phyloP scores from a whole-genome alignment of 164 flowering plant genomes.

The Stephania yunnanensis region DNA sequence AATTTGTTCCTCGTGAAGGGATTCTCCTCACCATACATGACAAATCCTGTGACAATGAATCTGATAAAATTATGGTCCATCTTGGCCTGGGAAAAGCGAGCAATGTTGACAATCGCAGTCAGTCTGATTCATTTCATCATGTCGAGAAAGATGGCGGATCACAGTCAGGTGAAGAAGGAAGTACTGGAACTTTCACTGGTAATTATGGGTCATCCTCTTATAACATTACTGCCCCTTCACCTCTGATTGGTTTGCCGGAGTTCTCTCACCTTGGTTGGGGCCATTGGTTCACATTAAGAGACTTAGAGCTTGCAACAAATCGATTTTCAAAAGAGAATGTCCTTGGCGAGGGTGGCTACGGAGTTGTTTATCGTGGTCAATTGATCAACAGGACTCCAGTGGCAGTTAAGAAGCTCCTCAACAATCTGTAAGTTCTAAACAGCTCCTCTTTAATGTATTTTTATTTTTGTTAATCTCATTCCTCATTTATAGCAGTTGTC shows the following conservation, averaged over 20 bases:
- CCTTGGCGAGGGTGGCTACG: constrained; percentile 91
- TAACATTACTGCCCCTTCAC: constrained; percentile 55
- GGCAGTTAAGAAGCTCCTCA: constrained; percentile 84
- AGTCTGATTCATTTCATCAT: constrained; percentile 56
- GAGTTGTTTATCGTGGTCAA: constrained; percentile 70
- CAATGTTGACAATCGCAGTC: constrained; percentile 42
- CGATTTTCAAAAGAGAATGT: constrained; percentile 70
- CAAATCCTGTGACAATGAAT: constrained; percentile 47
- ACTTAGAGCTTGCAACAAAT: constrained; percentile 69
- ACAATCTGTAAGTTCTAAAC: constrained; percentile 57
- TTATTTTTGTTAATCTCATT: background rate
- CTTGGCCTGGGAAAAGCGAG: constrained; percentile 27
- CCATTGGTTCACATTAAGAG: constrained; percentile 90
- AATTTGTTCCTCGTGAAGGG: constrained; percentile 30
- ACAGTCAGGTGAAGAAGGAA: constrained; percentile 51
- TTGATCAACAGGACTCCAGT: constrained; percentile 76
- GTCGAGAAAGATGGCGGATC: constrained; percentile 50
- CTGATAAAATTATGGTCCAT: constrained; percentile 49
- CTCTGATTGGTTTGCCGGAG: constrained; percentile 71
- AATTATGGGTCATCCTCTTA: constrained; percentile 31
- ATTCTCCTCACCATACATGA: constrained; percentile 35
- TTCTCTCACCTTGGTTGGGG: constrained; percentile 95
- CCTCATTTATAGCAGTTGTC: background rate
- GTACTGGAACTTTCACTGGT: constrained; percentile 21
- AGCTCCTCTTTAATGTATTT: background rate